These are phyloP conservation scores for baker's yeast (Saccharomyces cerevisiae) DNA, from an alignment of 805 yeast genomes.

Conservation along the genomic window DNA sequence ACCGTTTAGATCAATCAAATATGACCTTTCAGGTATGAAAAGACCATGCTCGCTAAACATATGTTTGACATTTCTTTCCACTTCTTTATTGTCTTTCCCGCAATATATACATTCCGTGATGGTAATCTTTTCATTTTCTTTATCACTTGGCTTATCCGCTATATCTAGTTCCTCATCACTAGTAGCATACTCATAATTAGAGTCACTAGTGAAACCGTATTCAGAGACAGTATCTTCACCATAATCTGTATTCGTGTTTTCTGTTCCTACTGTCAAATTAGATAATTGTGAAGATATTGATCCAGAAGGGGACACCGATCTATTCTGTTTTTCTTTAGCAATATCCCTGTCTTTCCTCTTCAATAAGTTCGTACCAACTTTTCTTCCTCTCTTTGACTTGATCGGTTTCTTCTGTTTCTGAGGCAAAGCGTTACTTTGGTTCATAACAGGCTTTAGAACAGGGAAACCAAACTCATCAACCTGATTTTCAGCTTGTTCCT, in stretches of 20 bases:
- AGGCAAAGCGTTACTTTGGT: not conserved
- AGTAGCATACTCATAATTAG: constrained; percentile 28
- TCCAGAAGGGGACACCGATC: constrained; percentile 45
- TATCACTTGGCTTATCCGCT: not conserved
- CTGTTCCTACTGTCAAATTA: constrained; percentile 33
- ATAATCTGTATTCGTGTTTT: constrained; percentile 30
- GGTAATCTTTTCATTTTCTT: constrained; percentile 32
- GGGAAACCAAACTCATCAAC: constrained; percentile 36
- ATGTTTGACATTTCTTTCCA: constrained; percentile 59
- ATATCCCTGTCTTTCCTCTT: not conserved
- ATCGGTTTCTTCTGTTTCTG: not conserved
- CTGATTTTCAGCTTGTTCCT: constrained; percentile 24
- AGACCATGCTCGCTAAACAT: constrained; percentile 78
- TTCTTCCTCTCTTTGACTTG: not conserved
- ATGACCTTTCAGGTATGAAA: constrained; percentile 75
- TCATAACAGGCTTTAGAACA: constrained; percentile 22
- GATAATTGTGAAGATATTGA: constrained; percentile 50
- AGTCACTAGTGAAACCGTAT: constrained; percentile 36
- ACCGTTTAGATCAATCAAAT: constrained; percentile 60
- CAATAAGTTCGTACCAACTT: not conserved
- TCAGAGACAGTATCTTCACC: constrained; percentile 46
- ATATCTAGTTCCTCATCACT: constrained; percentile 25
- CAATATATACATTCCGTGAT: constrained; percentile 50
- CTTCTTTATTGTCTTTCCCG: constrained; percentile 42
- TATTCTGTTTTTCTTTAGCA: constrained; percentile 5